These are phyloP conservation scores for Phallus indusiatus DNA, from an alignment of 768 basidiomycete genomes.

Conservation along the genomic window DNA sequence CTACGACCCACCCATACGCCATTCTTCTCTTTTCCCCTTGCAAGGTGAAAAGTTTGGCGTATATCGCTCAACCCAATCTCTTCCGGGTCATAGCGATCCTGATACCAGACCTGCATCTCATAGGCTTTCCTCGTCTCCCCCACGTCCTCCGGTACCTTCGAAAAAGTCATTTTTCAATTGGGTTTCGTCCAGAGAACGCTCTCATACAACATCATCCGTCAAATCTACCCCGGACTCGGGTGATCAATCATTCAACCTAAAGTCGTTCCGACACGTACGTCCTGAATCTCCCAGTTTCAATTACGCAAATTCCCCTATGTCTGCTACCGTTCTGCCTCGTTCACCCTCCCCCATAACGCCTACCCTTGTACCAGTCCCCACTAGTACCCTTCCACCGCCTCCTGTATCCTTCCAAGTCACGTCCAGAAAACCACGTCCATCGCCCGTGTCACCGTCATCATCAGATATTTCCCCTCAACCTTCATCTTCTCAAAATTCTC, in stretches of 20 bases:
- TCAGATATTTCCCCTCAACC: not conserved
- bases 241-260: constrained; percentile 55
- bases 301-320: not conserved
- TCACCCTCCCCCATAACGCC: constrained; percentile 1
- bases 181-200: constrained; percentile 28
- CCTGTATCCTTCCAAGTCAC: constrained; percentile 9
- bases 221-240: constrained; percentile 15
- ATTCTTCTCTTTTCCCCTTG: constrained; percentile 56
- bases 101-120: constrained; percentile 12
- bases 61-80: constrained; percentile 49
- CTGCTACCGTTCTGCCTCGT: not conserved
- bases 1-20: constrained; percentile 44
- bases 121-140: constrained; percentile 6
- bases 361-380: not conserved
- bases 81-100: constrained; percentile 34
- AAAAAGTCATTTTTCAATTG: constrained; percentile 29
- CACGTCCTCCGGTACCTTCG: constrained; percentile 8
- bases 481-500: not conserved
- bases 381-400: not conserved
- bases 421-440: constrained; percentile 1
- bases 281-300: constrained; percentile 28
- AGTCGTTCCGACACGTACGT: constrained; percentile 61
- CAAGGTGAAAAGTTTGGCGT: constrained; percentile 39
- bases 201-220: constrained; percentile 23
- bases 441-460: not conserved